These are phyloP conservation scores for Yarrowia divulgata DNA, from an alignment of 805 yeast species.

Conservation along the genomic window DNA sequence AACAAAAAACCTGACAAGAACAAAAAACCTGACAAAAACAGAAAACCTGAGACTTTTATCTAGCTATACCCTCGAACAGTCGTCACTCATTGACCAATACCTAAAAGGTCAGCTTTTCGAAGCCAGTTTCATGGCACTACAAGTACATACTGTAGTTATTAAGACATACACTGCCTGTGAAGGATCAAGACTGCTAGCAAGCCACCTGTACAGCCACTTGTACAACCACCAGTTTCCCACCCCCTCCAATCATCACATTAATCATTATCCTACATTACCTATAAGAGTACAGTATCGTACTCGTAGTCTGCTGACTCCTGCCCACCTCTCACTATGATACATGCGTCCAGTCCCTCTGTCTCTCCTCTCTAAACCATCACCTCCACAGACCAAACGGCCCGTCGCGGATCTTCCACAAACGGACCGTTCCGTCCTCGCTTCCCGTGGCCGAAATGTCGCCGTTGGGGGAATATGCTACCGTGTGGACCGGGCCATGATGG, in stretches of 20 bases:
- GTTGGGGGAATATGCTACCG: conserved; percentile 86
- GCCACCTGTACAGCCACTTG: neutral
- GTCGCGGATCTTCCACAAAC: conserved; percentile 80
- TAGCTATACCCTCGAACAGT: too few species aligned
- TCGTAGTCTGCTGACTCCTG: neutral
- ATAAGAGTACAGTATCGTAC: too few species aligned
- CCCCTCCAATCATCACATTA: neutral
- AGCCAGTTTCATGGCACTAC: too few species aligned
- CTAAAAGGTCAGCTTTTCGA: too few species aligned
- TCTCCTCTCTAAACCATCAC: neutral
- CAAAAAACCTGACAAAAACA: too few species aligned
- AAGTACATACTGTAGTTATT: too few species aligned
- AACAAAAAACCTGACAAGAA: too few species aligned
- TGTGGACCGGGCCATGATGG: conserved; percentile 95
- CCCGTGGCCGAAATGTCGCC: conserved; percentile 81
- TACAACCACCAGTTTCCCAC: neutral
- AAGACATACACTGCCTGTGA: too few species aligned
- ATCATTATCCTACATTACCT: neutral
- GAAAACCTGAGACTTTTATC: too few species aligned
- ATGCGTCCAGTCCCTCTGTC: neutral
- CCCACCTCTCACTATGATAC: conserved; percentile 31
- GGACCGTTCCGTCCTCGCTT: conserved; percentile 95
- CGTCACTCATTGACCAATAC: too few species aligned
- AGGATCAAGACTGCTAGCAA: too few species aligned
- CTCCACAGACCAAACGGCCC: conserved; percentile 50